Conservation (phyloP, 495 filamentous ascomycete genomes). For the Podospora appendiculata region DNA sequence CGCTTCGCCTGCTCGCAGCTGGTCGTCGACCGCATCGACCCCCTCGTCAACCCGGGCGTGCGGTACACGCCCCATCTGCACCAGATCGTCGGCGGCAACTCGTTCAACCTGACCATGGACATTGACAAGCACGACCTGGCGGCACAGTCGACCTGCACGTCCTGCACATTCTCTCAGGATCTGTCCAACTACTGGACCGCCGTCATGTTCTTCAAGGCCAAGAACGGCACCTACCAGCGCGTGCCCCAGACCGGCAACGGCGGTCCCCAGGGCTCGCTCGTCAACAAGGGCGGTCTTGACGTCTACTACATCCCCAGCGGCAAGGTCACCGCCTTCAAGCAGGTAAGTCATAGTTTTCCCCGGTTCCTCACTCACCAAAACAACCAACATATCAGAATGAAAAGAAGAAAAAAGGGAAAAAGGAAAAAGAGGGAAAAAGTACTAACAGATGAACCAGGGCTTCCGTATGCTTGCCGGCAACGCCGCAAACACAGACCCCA, state of each 20-base stretch:
- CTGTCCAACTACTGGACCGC: slow-evolving; percentile 79
- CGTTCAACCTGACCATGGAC: slow-evolving; percentile 63
- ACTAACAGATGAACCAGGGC: slow-evolving; percentile 24
- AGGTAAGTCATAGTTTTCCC: slow-evolving; percentile 38
- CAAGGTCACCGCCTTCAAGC: slow-evolving; percentile 45
- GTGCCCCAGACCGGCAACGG: slow-evolving; percentile 57
- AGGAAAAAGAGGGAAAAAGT: too few species aligned
- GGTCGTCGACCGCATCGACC: slow-evolving; percentile 46
- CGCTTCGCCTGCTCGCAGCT: slow-evolving; percentile 52
- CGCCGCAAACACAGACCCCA: slow-evolving; percentile 39
- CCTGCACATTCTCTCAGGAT: slow-evolving; percentile 61
- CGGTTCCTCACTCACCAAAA: too few species aligned
- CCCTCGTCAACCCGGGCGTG: slow-evolving; percentile 43
- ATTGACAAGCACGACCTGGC: slow-evolving; percentile 43
- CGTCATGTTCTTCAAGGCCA: slow-evolving; percentile 56
- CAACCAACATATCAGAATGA: too few species aligned
- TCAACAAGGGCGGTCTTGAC: slow-evolving; percentile 59
- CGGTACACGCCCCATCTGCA: slow-evolving; percentile 44
- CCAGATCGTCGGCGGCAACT: slow-evolving; percentile 52
- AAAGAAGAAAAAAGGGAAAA: too few species aligned
- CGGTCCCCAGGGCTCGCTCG: slow-evolving; percentile 48
- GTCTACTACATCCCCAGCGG: slow-evolving; percentile 37
- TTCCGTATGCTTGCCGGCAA: slow-evolving; percentile 50
- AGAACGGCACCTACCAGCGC: slow-evolving; percentile 64
- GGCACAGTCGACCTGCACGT: slow-evolving; percentile 56